Base-by-base conservation (phyloP, 2,329 filamentous ascomycete genomes). In the Sclerotinia nivalis region DNA sequence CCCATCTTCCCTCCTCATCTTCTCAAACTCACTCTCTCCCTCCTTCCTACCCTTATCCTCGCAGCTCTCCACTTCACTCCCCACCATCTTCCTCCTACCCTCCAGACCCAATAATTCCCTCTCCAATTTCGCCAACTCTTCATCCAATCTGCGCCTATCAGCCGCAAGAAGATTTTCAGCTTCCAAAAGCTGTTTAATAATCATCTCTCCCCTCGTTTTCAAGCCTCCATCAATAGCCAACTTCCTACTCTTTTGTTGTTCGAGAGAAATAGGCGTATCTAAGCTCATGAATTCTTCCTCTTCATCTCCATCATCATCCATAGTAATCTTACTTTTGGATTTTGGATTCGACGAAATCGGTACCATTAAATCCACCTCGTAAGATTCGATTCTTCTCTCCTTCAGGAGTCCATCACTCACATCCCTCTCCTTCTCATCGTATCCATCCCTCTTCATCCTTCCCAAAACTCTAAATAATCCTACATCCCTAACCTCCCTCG, bases 1-100 rank as follows among this genome's bases (percentile, higher is more conserved):
- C 20, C 45, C 12, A 22, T n/a, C 45, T 22, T 4, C 22, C 22
- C 10, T 20, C 28, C 7, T 34, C 20, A 25, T 62, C 2, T 2
- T 25, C 45, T n/a, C 37, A 40, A 40, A 40, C 1, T 13, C 37
- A 40, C 37, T 12, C 37, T 40, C 37, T 40, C 10, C 12, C 37
- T 40, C 12, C 10, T 3, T 40, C 28, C 8, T 37, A 34, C 1
- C 2, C 7, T 5, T 10, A 37, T 31, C 25, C 6, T n/a, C 31
- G 5, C 13, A 34, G 0, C 12, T 18, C 60, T 13, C 1, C 1
- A 2, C 22, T 0, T 8, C 28, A 37, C 18, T 10, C 1, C 6
- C 31, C 28, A 50, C 3, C 1, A 8, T 12, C 31, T n/a, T 52
- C 12, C 5, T 40, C 22, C 28, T 22, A 40, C 15, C 22, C 13